phyloP scores from a whole-genome alignment of 2,329 filamentous ascomycete species.

The Phyllosticta citribraziliensis region DNA sequence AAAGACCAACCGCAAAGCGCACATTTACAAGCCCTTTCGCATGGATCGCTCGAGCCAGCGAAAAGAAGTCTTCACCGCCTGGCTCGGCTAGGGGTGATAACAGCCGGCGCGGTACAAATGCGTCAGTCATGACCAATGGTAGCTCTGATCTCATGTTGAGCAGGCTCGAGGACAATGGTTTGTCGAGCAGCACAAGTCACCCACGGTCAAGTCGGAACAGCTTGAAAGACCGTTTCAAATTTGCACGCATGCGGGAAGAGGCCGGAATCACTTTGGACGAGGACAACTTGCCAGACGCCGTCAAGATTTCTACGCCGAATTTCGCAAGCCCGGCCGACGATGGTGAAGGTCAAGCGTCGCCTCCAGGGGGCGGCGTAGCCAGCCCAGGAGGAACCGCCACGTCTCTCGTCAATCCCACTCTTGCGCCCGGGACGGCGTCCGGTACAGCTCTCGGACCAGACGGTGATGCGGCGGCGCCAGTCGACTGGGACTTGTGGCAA shows the following conservation, averaged over 20 bases:
- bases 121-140: conserved; percentile 66
- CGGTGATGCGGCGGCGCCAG: conserved; percentile 56
- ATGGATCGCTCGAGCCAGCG: conserved; percentile 61
- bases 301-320: not conserved
- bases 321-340: conserved; percentile 26
- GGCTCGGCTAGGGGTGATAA: conserved; percentile 38
- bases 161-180: conserved; percentile 56
- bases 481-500: conserved; percentile 99
- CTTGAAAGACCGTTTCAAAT: conserved; percentile 38
- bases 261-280: conserved; percentile 28
- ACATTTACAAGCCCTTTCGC: conserved; percentile 84
- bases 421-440: conserved; percentile 78
- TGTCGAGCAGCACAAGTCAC: conserved; percentile 18
- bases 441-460: conserved; percentile 70
- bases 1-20: conserved; percentile 34
- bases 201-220: conserved; percentile 28
- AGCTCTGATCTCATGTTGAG: conserved; percentile 72
- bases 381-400: conserved; percentile 33
- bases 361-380: conserved; percentile 16
- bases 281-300: conserved; percentile 36
- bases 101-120: conserved; percentile 62
- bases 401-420: conserved; percentile 54
- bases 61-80: conserved; percentile 48
- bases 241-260: conserved; percentile 36
- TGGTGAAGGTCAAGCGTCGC: conserved; percentile 30